phyloP scores from a whole-genome alignment of 2,329 filamentous ascomycete genomes.

The Paecilomyces formosus region DNA sequence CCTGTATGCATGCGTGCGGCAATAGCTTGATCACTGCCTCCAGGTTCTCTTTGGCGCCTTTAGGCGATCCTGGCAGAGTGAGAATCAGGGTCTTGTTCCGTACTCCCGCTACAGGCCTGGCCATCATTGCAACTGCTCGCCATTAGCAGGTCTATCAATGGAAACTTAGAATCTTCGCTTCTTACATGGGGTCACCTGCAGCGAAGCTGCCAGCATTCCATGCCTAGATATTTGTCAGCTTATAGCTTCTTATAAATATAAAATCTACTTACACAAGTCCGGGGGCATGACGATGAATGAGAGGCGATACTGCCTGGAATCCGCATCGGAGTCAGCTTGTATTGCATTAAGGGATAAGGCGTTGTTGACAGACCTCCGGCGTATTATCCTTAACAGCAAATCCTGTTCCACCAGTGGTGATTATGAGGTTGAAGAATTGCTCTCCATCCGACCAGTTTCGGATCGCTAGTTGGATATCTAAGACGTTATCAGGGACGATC shows the following conservation, averaged over 20 bases:
- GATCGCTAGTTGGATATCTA: constrained; percentile 68
- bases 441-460: constrained; percentile 64
- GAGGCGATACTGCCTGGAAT: constrained; percentile 61
- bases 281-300: constrained; percentile 79
- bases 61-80: constrained; percentile 88
- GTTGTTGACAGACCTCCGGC: constrained; percentile 60
- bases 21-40: constrained; percentile 82
- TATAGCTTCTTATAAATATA: constrained; percentile 2
- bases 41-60: constrained; percentile 89
- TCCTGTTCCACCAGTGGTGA: constrained; percentile 89
- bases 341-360: constrained; percentile 6
- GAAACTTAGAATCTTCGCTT: constrained; percentile 7
- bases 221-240: constrained; percentile 47
- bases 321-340: constrained; percentile 11
- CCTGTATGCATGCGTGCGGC: constrained; percentile 89
- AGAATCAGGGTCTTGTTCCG: constrained; percentile 74
- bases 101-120: constrained; percentile 82
- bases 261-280: constrained; percentile 61
- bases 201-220: constrained; percentile 80
- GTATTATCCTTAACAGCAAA: constrained; percentile 81
- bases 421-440: constrained; percentile 61
- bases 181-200: constrained; percentile 84
- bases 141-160: constrained; percentile 13
- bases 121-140: constrained; percentile 82
- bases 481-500: constrained; percentile 72